Conservation (phyloP, 2,329 filamentous ascomycete species). For the Leptographium wingfieldii region DNA sequence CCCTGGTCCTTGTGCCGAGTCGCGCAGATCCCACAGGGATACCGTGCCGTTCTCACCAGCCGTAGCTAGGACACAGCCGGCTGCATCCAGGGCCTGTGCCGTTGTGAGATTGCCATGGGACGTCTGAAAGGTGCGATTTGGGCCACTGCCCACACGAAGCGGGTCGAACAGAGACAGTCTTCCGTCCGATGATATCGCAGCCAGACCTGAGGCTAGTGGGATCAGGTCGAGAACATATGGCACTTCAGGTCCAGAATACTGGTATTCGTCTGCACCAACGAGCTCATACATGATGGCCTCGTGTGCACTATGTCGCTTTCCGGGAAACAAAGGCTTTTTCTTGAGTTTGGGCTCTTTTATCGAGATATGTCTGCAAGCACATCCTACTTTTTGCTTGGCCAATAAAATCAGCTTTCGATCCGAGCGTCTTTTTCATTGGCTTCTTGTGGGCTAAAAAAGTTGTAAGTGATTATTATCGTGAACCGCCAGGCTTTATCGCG, state of each 20-base stretch:
- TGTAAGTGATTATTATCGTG: constrained; percentile 1
- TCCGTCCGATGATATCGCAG: constrained; percentile 58
- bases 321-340: too few species aligned
- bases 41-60: constrained; percentile 60
- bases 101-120: constrained; percentile 52
- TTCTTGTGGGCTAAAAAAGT: background rate
- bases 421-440: background rate
- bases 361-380: too few species aligned
- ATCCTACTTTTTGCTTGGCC: too few species aligned
- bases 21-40: constrained; percentile 52
- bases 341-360: too few species aligned
- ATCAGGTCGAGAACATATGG: constrained; percentile 46
- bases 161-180: constrained; percentile 55
- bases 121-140: constrained; percentile 33
- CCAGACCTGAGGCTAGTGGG: constrained; percentile 37
- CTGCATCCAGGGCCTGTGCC: constrained; percentile 41
- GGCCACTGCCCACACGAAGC: constrained; percentile 36
- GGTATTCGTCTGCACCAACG: constrained; percentile 25
- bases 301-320: too few species aligned
- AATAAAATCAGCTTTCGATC: background rate
- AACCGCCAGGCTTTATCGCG: background rate
- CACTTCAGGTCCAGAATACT: constrained; percentile 24
- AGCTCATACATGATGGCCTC: constrained; percentile 27
- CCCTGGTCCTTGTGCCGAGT: constrained; percentile 21
- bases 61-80: constrained; percentile 47